Base-by-base conservation (phyloP, 1,284 basidiomycete species). In the Gymnopus androsaceus region DNA sequence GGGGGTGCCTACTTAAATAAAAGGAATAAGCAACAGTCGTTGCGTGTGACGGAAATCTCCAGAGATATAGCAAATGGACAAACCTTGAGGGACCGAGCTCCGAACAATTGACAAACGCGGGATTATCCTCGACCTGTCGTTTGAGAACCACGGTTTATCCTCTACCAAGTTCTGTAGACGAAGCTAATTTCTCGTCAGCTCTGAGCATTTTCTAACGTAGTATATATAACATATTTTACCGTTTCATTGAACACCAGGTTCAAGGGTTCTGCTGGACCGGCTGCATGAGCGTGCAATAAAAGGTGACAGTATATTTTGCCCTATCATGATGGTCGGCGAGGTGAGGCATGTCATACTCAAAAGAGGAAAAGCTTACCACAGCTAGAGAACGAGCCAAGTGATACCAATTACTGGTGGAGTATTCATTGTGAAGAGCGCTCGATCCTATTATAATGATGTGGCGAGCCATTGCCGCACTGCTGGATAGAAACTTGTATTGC, bases 371-470 rank as follows among this genome's bases (percentile, higher is more conserved):
- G 30, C 15, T 58, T 68, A 84, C 83, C 74, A 81, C 75, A 47
- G 72, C 71, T 47, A 84, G 65, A 58, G 72, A 75, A 50, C 77
- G 69, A 14, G 75, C 73, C 25, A 83, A 68, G 17, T 66, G 62
- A 47, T 70, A 65, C 81, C 81, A 79, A 28, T 36, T 8, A 21
- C 38, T 41, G 46, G 4, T 45, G 3, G 44, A 28, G 21, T 33
- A 17, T 27, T 33, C 14, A 19, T 37, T 49, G n/a, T 34, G 49
- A 21, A n/a, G 63, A 58, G 60, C 15, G 66, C 61, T 25, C 80
- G 79, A 79, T 40, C 79, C 79, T 31, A 82, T 72, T 51, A 86
- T 72, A 58, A 86, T 74, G 33, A 85, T 73, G 65, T 86, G 83
- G n/a, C 77, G 73, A 49, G 67, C 71, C 54, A 73, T 67, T n/a